Conservation (phyloP, 225 moss, liverwort and hornwort genomes). For the Physcomitrellopsis africana region DNA sequence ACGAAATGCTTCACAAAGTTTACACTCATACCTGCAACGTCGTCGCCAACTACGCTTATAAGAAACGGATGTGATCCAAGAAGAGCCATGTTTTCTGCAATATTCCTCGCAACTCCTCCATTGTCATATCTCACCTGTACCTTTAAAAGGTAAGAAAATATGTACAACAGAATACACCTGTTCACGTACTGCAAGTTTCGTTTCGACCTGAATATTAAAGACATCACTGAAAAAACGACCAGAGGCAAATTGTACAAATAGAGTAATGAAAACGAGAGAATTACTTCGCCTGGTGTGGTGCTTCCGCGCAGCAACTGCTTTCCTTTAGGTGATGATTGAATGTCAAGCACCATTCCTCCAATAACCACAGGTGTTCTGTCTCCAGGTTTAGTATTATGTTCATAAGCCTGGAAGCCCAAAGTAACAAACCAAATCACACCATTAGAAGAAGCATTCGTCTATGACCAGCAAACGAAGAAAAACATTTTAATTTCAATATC, state of each 20-base stretch:
- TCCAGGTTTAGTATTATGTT: constrained; percentile 35
- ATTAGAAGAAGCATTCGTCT: constrained; percentile 1
- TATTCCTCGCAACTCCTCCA: constrained; percentile 95
- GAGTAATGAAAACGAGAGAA: constrained; percentile 20
- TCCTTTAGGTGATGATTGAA: constrained; percentile 58
- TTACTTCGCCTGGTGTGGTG: constrained; percentile 70
- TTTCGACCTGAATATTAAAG: constrained; percentile 2
- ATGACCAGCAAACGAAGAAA: not conserved
- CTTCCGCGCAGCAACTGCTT: constrained; percentile 53
- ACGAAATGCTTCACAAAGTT: constrained; percentile 20
- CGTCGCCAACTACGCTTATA: constrained; percentile 92
- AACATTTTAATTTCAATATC: not conserved
- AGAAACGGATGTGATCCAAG: constrained; percentile 71
- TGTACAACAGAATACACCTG: not conserved
- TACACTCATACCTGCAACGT: constrained; percentile 69
- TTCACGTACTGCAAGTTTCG: not conserved
- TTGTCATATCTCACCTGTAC: constrained; percentile 73
- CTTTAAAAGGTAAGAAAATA: constrained; percentile 6
- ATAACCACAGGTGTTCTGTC: constrained; percentile 53
- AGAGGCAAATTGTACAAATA: constrained; percentile 21
- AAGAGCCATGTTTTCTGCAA: constrained; percentile 86
- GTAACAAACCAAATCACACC: constrained; percentile 19
- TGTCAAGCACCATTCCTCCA: constrained; percentile 70
- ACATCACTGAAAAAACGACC: constrained; percentile 7
- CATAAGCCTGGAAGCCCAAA: constrained; percentile 27